These are phyloP conservation scores for Metarhizium anisopliae DNA, from an alignment of 2,329 filamentous ascomycete genomes.

Conservation along the genomic window DNA sequence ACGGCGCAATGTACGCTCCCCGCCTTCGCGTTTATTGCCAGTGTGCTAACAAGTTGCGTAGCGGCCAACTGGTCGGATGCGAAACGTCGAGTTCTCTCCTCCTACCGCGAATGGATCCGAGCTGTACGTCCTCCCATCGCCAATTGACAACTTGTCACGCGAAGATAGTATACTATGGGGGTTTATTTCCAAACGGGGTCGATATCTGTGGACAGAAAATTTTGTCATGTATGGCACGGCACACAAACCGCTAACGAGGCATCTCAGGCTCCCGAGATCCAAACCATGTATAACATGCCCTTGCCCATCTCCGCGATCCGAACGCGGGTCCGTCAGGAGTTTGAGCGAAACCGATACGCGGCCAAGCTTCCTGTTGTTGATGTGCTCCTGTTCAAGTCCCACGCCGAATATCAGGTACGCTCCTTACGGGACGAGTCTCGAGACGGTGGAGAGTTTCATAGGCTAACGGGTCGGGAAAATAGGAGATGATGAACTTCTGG, in stretches of 20 bases:
- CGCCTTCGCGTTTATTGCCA: constrained; percentile 1
- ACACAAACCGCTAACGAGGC: constrained; percentile 5
- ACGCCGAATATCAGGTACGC: constrained; percentile 85
- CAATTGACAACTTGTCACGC: neutral
- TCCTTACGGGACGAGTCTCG: neutral
- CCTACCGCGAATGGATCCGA: constrained; percentile 94
- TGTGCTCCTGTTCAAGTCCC: constrained; percentile 81
- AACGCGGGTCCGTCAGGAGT: constrained; percentile 92
- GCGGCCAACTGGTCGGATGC: constrained; percentile 87
- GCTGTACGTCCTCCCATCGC: constrained; percentile 56
- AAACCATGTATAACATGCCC: constrained; percentile 92
- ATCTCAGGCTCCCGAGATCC: constrained; percentile 82
- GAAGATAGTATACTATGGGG: neutral
- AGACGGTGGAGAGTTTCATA: neutral
- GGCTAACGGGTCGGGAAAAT: constrained; percentile 4
- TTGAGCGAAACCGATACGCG: constrained; percentile 90
- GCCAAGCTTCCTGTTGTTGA: constrained; percentile 83
- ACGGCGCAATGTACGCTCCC: constrained; percentile 63
- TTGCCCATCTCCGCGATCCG: constrained; percentile 80
- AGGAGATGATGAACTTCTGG: constrained; percentile 99
- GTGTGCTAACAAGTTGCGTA: constrained; percentile 36
- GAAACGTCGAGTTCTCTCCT: constrained; percentile 73
- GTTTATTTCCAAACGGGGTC: neutral
- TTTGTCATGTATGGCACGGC: neutral
- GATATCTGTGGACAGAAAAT: neutral